These are phyloP conservation scores for Aspergillus phoenicis DNA, from an alignment of 2,329 filamentous ascomycete species.

Conservation along the genomic window DNA sequence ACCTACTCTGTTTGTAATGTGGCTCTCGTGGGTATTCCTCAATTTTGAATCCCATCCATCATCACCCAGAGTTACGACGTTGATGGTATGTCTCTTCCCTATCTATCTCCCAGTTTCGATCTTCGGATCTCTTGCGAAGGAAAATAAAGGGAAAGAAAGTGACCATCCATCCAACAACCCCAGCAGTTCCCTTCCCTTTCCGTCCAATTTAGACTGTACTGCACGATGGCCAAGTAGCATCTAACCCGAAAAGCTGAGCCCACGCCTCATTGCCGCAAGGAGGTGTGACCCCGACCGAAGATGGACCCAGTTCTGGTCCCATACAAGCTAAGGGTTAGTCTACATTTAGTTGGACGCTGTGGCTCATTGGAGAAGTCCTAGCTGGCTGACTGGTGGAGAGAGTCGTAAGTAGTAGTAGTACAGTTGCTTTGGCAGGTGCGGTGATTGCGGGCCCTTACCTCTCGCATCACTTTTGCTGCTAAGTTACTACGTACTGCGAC, in stretches of 20 bases:
- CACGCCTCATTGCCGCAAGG: neutral
- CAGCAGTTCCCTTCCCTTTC: neutral
- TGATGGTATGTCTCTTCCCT: neutral
- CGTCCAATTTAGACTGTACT: neutral
- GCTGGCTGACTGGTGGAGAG: neutral
- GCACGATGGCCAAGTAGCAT: neutral
- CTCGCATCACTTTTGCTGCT: neutral
- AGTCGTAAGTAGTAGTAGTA: no score
- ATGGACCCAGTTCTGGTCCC: neutral
- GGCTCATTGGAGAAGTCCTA: neutral
- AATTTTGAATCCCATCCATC: neutral
- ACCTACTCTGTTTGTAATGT: neutral
- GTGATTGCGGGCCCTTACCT: neutral
- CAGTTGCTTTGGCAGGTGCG: neutral
- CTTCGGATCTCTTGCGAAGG: no score
- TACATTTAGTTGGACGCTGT: neutral
- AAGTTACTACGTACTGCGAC: neutral
- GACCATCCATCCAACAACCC: neutral
- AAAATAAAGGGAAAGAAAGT: no score
- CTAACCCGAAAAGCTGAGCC: no score
- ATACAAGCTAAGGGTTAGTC: neutral
- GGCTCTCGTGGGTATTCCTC: neutral
- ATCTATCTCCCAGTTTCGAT: no score
- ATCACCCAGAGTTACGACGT: conserved; percentile 2
- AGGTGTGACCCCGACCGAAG: neutral